Percentiles rank a stretch among this genome's conserved stretches.
Conservation (phyloP, 208 protist species). For the Histomonas meleagridis region DNA sequence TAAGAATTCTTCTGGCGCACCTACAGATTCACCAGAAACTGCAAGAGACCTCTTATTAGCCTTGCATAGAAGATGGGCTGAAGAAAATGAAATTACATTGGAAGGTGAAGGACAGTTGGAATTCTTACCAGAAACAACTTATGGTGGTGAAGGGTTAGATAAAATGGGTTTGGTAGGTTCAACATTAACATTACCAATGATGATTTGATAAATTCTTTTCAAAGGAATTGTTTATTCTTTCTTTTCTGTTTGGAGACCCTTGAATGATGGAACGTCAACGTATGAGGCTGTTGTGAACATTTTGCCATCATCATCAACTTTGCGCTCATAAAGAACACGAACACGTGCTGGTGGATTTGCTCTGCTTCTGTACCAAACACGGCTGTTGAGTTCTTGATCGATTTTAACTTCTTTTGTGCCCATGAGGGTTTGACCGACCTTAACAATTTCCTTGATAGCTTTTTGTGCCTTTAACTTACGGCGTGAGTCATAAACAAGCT, state of each 20-base stretch:
- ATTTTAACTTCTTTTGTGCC: not conserved
- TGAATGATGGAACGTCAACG: not conserved
- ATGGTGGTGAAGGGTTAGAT: not conserved
- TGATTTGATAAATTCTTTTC: too few relatives aligned
- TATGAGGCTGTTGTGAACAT: constrained; percentile 27
- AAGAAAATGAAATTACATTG: not conserved
- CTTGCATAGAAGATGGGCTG: not conserved
- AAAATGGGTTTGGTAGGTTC: not conserved
- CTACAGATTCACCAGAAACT: constrained; percentile 65
- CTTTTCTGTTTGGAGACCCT: not conserved
- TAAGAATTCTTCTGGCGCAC: constrained; percentile 74
- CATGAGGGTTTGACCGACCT: not conserved
- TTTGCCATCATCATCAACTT: constrained; percentile 7
- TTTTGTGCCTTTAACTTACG: not conserved
- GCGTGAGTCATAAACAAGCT: not conserved
- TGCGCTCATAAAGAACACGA: constrained; percentile 19
- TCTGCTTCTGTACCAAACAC: not conserved
- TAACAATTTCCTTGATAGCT: not conserved
- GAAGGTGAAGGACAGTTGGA: not conserved
- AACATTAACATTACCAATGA: too few relatives aligned
- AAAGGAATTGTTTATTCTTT: too few relatives aligned
- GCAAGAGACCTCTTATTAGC: constrained; percentile 38
- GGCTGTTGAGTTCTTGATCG: constrained; percentile 18
- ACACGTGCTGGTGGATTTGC: not conserved
- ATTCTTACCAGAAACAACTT: not conserved